Percentiles rank a stretch among this genome's conserved stretches.
phyloP scores from a whole-genome alignment of 2,329 filamentous ascomycete genomes.

The Herpomyces periplanetae region DNA sequence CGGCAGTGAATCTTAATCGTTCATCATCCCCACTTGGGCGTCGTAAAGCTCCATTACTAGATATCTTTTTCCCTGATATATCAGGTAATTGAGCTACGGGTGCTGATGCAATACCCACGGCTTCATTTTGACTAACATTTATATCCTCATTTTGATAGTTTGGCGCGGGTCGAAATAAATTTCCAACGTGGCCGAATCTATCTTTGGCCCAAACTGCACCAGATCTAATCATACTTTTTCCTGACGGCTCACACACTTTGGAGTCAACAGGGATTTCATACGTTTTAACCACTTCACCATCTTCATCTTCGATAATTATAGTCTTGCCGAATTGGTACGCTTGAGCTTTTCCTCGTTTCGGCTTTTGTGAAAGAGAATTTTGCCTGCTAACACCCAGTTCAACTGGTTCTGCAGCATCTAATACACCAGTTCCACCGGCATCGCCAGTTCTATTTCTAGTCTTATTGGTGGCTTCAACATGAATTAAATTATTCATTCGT shows the following conservation, averaged over 20 bases:
- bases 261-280: constrained; percentile 34
- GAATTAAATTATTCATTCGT: no score
- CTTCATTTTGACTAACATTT: constrained; percentile 7
- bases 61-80: constrained; percentile 4
- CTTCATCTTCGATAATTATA: constrained; percentile 56
- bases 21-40: no score
- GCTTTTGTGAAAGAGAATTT: no score
- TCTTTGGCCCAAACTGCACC: constrained; percentile 4
- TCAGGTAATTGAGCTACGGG: constrained; percentile 3
- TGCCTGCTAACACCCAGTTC: no score
- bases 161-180: constrained; percentile 5
- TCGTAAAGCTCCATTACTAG: constrained; percentile 11
- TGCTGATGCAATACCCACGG: constrained; percentile 4
- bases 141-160: constrained; percentile 5
- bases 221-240: constrained; percentile 8
- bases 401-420: no score
- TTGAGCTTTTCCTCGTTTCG: constrained; percentile 27
- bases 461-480: no score
- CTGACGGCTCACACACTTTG: no score
- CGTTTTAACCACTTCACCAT: constrained; percentile 51
- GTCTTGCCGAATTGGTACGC: constrained; percentile 61
- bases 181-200: constrained; percentile 6
- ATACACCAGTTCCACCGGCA: no score
- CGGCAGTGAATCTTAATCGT: constrained; percentile 30
- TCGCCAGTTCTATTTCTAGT: no score